Conservation (phyloP, 169 alveolate genomes). For the Cryptosporidium parvum region DNA sequence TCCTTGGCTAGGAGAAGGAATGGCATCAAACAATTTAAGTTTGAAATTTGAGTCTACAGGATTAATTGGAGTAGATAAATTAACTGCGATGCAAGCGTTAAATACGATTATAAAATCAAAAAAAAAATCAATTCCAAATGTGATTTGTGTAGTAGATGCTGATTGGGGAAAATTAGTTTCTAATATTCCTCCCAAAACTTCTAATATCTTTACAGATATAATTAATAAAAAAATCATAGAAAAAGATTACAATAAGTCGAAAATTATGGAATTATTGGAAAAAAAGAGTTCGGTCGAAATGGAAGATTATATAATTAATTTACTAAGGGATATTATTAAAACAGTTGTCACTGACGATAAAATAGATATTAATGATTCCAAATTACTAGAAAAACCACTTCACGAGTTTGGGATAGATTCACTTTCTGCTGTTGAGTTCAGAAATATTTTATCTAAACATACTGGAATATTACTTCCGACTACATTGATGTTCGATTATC, state of each 20-base stretch:
- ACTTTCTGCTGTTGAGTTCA: conserved; percentile 80
- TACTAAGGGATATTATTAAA: conserved; percentile 40
- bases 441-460: conserved; percentile 76
- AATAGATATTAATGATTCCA: background rate
- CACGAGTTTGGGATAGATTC: conserved; percentile 80
- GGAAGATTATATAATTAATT: conserved; percentile 20
- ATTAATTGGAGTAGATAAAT: conserved; percentile 43
- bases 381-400: conserved; percentile 71
- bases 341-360: conserved; percentile 10
- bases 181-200: conserved; percentile 21
- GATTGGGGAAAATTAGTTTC: conserved; percentile 29
- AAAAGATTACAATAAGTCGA: background rate
- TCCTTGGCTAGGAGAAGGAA: conserved; percentile 70
- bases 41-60: conserved; percentile 51
- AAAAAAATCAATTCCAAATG: background rate
- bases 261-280: background rate
- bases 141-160: conserved; percentile 18
- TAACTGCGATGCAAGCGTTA: conserved; percentile 27
- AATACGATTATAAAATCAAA: background rate
- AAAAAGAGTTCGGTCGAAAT: background rate
- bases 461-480: conserved; percentile 78
- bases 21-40: conserved; percentile 27
- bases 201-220: conserved; percentile 29
- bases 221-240: background rate
- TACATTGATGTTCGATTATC: conserved; percentile 78